Conservation (phyloP, 2,329 filamentous ascomycete genomes). For the Phyllosticta citrichinensis region DNA sequence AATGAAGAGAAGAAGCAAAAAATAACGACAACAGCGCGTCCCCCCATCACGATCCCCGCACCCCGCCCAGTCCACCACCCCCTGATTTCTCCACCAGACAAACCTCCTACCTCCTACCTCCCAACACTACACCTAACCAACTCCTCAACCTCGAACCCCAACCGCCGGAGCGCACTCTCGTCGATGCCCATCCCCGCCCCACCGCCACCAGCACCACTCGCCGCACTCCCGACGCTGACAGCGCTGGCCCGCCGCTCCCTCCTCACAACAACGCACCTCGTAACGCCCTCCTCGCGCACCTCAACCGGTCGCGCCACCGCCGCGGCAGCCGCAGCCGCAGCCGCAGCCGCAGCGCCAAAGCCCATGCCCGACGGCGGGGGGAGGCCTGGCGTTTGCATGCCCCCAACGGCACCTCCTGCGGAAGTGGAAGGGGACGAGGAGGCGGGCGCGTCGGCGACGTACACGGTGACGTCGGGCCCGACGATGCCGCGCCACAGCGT, state of each 20-base stretch:
- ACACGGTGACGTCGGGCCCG: slow-evolving; percentile 70
- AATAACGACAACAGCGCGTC: neutral
- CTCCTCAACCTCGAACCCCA: slow-evolving; percentile 83
- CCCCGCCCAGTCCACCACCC: too few relatives aligned
- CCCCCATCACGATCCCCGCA: neutral
- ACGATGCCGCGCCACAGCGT: slow-evolving; percentile 83
- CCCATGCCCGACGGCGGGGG: slow-evolving; percentile 12
- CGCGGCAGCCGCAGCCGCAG: too few relatives aligned
- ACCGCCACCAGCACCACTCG: neutral
- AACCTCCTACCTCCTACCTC: too few relatives aligned
- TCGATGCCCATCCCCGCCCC: slow-evolving; percentile 25
- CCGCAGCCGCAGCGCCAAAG: neutral
- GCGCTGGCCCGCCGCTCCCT: slow-evolving; percentile 14
- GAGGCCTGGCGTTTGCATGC: neutral
- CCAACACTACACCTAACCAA: slow-evolving; percentile 46
- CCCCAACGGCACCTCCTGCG: neutral
- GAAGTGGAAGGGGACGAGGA: slow-evolving; percentile 8
- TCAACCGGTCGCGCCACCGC: slow-evolving; percentile 29
- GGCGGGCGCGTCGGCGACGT: slow-evolving; percentile 40
- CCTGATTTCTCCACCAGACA: too few relatives aligned
- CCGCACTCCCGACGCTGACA: neutral
- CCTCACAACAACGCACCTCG: slow-evolving; percentile 29
- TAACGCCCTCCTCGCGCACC: slow-evolving; percentile 30
- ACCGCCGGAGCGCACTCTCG: slow-evolving; percentile 51
- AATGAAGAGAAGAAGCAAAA: neutral